phyloP scores from a whole-genome alignment of 2,329 filamentous ascomycete genomes.

The Hypomyces perniciosus region DNA sequence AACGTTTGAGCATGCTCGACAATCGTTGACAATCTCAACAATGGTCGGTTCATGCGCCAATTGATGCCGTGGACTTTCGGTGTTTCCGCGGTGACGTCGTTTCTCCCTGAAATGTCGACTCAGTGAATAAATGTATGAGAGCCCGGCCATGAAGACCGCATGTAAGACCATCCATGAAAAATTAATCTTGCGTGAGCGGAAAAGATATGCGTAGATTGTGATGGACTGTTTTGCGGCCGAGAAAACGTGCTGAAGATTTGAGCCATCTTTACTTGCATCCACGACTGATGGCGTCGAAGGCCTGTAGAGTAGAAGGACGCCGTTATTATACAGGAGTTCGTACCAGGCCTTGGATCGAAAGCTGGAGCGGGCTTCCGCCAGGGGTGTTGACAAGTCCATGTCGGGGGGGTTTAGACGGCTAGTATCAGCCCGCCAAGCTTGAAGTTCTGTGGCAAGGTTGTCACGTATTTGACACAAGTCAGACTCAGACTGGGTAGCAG shows the following conservation, averaged over 20 bases:
- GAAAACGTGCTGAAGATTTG: conserved; percentile 32
- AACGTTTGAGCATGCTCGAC: conserved; percentile 38
- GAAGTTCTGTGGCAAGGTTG: conserved; percentile 25
- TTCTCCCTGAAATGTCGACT: conserved; percentile 15
- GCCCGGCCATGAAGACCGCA: conserved; percentile 40
- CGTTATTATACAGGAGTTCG: conserved; percentile 37
- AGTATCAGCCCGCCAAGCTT: conserved; percentile 26
- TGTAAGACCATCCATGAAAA: conserved; percentile 46
- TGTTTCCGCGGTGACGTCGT: background rate
- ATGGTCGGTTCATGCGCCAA: conserved; percentile 31
- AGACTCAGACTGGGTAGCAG: background rate
- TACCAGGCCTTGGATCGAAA: conserved; percentile 38
- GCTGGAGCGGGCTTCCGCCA: conserved; percentile 27
- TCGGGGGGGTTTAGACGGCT: conserved; percentile 19
- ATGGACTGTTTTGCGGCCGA: conserved; percentile 34
- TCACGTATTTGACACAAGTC: conserved; percentile 13
- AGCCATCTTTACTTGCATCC: conserved; percentile 20
- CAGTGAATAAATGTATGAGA: conserved; percentile 38
- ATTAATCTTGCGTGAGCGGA: conserved; percentile 40
- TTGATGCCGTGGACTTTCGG: background rate
- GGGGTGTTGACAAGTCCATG: conserved; percentile 4
- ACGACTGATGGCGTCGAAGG: conserved; percentile 27
- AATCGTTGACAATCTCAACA: conserved; percentile 38
- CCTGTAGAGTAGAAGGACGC: conserved; percentile 36
- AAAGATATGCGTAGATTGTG: conserved; percentile 36